Evolutionary conservation across 176 grass and related monocot species (phyloP).

Genomic region (Avena insularis): DNA sequence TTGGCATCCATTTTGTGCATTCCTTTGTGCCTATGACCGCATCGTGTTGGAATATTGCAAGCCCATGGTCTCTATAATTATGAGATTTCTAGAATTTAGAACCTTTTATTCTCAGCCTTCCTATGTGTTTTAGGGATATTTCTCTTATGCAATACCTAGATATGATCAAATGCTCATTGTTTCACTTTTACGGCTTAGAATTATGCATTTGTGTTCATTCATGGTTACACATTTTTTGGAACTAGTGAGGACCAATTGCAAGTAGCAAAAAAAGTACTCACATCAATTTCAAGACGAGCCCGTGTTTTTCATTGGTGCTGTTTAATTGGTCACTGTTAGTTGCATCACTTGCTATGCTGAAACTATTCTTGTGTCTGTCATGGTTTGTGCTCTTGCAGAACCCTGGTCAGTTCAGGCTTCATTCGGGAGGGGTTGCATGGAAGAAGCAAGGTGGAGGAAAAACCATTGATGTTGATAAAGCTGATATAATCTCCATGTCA

Average conservation of each 20-base stretch:
- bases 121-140: slow-evolving; percentile 9
- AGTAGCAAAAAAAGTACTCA: slow-evolving; percentile 24
- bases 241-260: not conserved
- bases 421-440: slow-evolving; percentile 75
- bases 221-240: not conserved
- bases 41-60: slow-evolving; percentile 1
- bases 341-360: slow-evolving; percentile 4
- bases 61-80: not conserved
- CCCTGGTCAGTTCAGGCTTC: slow-evolving; percentile 78
- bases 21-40: not conserved
- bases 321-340: not conserved
- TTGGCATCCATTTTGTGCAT: not conserved
- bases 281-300: not conserved
- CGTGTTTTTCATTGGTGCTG: slow-evolving; percentile 15
- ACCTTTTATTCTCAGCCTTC: not conserved
- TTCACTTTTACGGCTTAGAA: not conserved
- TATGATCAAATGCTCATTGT: not conserved
- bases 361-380: slow-evolving; percentile 17
- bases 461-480: slow-evolving; percentile 71
- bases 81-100: not conserved
- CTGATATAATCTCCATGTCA: slow-evolving; percentile 64
- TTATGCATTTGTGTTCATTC: not conserved
- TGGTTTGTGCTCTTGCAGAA: slow-evolving; percentile 56
- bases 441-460: slow-evolving; percentile 91
- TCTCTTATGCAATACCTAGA: not conserved